These are phyloP conservation scores for Tolypocladium tundrense DNA, from an alignment of 2,329 filamentous ascomycete genomes.

Conservation along the genomic window DNA sequence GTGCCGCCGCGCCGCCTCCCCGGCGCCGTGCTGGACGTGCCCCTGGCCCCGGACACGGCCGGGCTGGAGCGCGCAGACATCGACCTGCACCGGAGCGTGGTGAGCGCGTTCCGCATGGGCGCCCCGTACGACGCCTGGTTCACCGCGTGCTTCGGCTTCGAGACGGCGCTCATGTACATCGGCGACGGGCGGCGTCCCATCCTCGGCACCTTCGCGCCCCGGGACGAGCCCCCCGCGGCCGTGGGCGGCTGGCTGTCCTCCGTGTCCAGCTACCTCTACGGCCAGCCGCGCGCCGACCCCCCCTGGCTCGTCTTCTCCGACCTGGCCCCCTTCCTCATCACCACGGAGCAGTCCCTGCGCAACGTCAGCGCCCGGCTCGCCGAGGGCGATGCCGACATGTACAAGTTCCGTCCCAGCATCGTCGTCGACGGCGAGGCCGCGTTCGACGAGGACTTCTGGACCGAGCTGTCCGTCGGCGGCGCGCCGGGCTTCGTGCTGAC, in stretches of 20 bases:
- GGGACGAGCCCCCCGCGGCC: slow-evolving; percentile 9
- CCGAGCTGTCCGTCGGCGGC: slow-evolving; percentile 38
- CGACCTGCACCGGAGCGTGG: slow-evolving; percentile 48
- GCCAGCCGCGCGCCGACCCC: slow-evolving; percentile 15
- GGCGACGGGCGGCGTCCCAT: slow-evolving; percentile 50
- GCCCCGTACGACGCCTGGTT: slow-evolving; percentile 54
- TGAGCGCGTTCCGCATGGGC: slow-evolving; percentile 54
- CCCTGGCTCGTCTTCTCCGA: slow-evolving; percentile 61
- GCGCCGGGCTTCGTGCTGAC: slow-evolving; percentile 44
- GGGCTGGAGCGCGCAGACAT: slow-evolving; percentile 38
- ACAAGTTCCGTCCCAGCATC: slow-evolving; percentile 64
- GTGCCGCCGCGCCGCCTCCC: slow-evolving; percentile 26
- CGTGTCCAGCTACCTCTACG: slow-evolving; percentile 20
- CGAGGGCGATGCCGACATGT: slow-evolving; percentile 45
- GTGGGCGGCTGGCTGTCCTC: slow-evolving; percentile 24
- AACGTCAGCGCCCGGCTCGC: slow-evolving; percentile 51
- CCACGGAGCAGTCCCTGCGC: slow-evolving; percentile 58
- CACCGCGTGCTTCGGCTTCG: slow-evolving; percentile 52
- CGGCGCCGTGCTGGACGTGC: slow-evolving; percentile 37
- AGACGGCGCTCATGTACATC: slow-evolving; percentile 52
- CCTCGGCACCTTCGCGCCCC: slow-evolving; percentile 44
- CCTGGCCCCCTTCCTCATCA: slow-evolving; percentile 63
- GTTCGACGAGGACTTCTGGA: slow-evolving; percentile 68
- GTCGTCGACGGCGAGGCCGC: slow-evolving; percentile 50
- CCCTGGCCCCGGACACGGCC: slow-evolving; percentile 41